phyloP scores from a whole-genome alignment of 176 grass and related monocot species.

The Olyra latifolia region DNA sequence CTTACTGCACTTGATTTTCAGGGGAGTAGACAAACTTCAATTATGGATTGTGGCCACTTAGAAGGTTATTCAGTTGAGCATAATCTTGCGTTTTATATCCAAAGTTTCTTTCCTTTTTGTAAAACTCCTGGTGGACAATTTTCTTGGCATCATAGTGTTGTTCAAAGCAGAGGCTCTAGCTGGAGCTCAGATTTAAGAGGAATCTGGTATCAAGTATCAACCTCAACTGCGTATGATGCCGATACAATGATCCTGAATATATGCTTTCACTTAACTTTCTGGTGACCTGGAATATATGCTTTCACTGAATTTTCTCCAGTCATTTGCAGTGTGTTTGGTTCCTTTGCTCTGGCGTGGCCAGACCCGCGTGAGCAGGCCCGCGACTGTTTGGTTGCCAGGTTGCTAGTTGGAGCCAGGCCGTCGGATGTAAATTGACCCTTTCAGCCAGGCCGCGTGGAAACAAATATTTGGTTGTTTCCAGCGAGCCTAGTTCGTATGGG shows the following conservation, averaged over 20 bases:
- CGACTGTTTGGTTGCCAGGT: too few relatives aligned
- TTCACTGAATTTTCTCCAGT: background rate
- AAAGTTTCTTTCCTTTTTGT: background rate
- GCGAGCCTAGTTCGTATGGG: too few relatives aligned
- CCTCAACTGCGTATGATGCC: background rate
- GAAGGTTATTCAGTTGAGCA: background rate
- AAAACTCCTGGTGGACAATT: background rate
- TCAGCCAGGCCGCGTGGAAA: too few relatives aligned
- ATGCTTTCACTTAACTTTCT: background rate
- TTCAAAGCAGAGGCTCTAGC: background rate
- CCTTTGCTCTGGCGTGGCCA: too few relatives aligned
- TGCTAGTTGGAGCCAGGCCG: too few relatives aligned
- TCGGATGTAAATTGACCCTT: too few relatives aligned
- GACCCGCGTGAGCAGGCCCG: too few relatives aligned
- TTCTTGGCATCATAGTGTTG: background rate
- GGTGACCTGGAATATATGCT: conserved; percentile 1
- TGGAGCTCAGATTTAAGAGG: background rate
- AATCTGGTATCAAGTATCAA: background rate
- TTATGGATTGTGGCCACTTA: background rate
- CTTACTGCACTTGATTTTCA: background rate
- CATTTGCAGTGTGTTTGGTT: too few relatives aligned
- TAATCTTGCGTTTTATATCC: conserved; percentile 9
- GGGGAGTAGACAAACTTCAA: background rate
- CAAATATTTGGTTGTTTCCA: too few relatives aligned
- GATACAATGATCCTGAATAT: conserved; percentile 3